phyloP scores from a whole-genome alignment of 257 asterid genomes.

The Solanum virginianum region DNA sequence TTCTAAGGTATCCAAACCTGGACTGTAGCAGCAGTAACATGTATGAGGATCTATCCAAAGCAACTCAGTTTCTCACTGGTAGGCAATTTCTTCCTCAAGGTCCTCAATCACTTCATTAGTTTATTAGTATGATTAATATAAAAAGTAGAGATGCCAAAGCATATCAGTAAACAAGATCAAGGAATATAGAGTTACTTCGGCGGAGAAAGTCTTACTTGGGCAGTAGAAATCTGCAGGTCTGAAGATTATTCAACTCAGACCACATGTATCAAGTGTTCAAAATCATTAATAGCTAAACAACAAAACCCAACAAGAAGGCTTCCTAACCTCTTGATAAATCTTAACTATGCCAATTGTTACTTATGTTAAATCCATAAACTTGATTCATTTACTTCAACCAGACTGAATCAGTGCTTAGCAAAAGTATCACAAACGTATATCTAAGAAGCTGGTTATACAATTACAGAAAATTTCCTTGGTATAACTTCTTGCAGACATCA shows the following conservation, averaged over 20 bases:
- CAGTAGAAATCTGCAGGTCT: conserved; percentile 14
- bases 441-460: not conserved
- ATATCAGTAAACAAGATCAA: not conserved
- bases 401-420: not conserved
- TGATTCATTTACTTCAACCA: not conserved
- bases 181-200: not conserved
- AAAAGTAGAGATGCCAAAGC: not conserved
- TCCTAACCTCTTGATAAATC: conserved; percentile 2
- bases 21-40: no score
- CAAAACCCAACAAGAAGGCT: conserved; percentile 2
- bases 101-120: not conserved
- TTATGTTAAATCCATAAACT: not conserved
- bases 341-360: not conserved
- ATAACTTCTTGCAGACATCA: not conserved
- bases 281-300: conserved; percentile 7
- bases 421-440: not conserved
- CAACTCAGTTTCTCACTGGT: no score
- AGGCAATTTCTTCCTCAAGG: no score
- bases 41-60: no score
- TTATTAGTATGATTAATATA: no score
- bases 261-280: conserved; percentile 6
- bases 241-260: conserved; percentile 13
- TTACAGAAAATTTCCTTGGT: not conserved
- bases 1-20: no score
- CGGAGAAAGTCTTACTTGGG: conserved; percentile 34